phyloP scores from a whole-genome alignment of 768 basidiomycete genomes.

The Amanita rimosa region DNA sequence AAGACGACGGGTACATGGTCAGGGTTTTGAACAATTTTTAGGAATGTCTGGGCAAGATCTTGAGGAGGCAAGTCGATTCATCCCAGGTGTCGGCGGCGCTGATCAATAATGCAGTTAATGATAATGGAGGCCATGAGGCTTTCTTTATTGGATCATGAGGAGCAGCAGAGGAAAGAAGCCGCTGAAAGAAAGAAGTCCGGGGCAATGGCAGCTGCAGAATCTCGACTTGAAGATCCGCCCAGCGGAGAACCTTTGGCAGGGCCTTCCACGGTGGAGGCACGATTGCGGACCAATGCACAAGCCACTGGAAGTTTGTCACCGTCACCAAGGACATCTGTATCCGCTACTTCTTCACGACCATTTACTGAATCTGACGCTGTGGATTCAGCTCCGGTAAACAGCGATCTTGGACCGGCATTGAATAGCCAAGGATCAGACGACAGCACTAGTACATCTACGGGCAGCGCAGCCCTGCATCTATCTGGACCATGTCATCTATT shows the following conservation, averaged over 20 bases:
- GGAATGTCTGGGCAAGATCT: slow-evolving; percentile 79
- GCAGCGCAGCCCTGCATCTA: slow-evolving; percentile 18
- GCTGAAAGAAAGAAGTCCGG: slow-evolving; percentile 55
- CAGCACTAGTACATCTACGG: slow-evolving; percentile 1
- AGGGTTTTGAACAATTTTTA: slow-evolving; percentile 58
- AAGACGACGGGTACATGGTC: slow-evolving; percentile 44
- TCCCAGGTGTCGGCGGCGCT: slow-evolving; percentile 4
- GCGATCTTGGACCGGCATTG: neutral
- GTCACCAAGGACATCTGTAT: slow-evolving; percentile 15
- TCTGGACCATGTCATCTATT: slow-evolving; percentile 27
- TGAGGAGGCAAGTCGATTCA: slow-evolving; percentile 60
- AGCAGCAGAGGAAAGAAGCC: slow-evolving; percentile 71
- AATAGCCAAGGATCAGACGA: neutral
- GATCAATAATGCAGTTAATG: slow-evolving; percentile 58
- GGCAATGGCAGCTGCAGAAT: slow-evolving; percentile 23
- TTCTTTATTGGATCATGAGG: slow-evolving; percentile 90
- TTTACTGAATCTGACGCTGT: slow-evolving; percentile 18
- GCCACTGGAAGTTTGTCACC: slow-evolving; percentile 18
- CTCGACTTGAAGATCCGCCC: slow-evolving; percentile 14
- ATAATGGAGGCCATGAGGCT: slow-evolving; percentile 98
- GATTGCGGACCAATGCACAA: slow-evolving; percentile 12
- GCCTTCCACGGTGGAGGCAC: slow-evolving; percentile 21
- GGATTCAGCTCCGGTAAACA: neutral
- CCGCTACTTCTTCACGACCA: slow-evolving; percentile 13
- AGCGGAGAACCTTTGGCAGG: slow-evolving; percentile 15